phyloP scores from a whole-genome alignment of 306 rosid species.

The Ormosia semicastrata region DNA sequence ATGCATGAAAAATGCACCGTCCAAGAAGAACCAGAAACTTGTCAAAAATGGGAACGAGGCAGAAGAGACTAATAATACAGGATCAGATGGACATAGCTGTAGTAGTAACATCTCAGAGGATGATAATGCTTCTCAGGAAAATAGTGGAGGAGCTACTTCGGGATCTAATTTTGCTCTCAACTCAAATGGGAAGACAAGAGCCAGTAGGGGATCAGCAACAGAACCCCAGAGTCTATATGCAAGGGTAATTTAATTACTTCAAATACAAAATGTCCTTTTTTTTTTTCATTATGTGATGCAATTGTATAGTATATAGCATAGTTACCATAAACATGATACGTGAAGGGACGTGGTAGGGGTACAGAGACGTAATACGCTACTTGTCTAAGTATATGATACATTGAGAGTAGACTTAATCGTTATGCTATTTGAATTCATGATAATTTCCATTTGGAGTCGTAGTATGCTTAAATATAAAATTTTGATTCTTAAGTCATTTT shows the following conservation, averaged over 20 bases:
- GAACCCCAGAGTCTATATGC: slow-evolving; percentile 98
- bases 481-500: too few species aligned
- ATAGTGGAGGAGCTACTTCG: slow-evolving; percentile 44
- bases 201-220: slow-evolving; percentile 87
- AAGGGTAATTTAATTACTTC: slow-evolving; percentile 53
- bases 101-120: slow-evolving; percentile 68
- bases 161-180: slow-evolving; percentile 46
- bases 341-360: too few species aligned
- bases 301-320: background rate
- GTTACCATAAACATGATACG: too few species aligned
- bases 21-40: slow-evolving; percentile 46
- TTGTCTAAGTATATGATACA: too few species aligned
- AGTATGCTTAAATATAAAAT: too few species aligned
- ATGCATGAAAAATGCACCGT: slow-evolving; percentile 41
- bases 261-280: background rate
- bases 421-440: too few species aligned
- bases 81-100: slow-evolving; percentile 52
- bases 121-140: slow-evolving; percentile 62
- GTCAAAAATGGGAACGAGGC: slow-evolving; percentile 28
- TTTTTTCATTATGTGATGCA: background rate
- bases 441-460: too few species aligned
- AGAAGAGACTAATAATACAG: slow-evolving; percentile 44
- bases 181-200: slow-evolving; percentile 64
- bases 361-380: too few species aligned
- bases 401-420: too few species aligned